A percentile compares a stretch with the other conserved stretches of the same genome.
Conservation (phyloP, 768 basidiomycete species). For the Trametes meyenii region DNA sequence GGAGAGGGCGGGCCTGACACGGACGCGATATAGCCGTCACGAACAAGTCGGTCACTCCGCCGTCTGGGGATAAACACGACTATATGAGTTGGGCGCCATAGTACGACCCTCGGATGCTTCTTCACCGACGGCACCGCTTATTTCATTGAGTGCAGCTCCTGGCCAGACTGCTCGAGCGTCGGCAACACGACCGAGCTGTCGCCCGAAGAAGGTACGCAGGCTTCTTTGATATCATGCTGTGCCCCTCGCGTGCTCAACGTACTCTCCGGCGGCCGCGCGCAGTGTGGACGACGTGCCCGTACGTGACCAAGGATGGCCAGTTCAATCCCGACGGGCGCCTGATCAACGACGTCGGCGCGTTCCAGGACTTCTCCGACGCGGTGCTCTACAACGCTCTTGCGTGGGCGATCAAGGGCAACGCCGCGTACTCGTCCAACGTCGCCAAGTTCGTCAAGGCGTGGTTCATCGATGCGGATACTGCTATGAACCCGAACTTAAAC, state of each 20-base stretch:
- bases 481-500: conserved; percentile 67
- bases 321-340: conserved; percentile 67
- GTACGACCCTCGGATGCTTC: conserved; percentile 39
- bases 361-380: conserved; percentile 58
- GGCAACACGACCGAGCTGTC: conserved; percentile 61
- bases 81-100: conserved; percentile 76
- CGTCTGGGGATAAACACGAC: conserved; percentile 58
- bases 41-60: conserved; percentile 48
- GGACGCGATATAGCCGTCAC: conserved; percentile 45
- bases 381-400: conserved; percentile 65
- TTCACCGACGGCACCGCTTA: background rate
- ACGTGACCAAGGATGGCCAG: conserved; percentile 55
- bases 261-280: conserved; percentile 1
- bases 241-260: background rate
- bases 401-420: conserved; percentile 47
- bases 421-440: conserved; percentile 45
- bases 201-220: conserved; percentile 47
- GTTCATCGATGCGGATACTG: conserved; percentile 60
- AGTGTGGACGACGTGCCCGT: conserved; percentile 65
- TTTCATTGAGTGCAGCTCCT: conserved; percentile 43
- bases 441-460: conserved; percentile 54
- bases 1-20: background rate
- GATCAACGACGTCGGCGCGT: conserved; percentile 57
- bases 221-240: background rate
- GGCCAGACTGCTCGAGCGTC: conserved; percentile 63